Conservation (phyloP, 768 basidiomycete genomes). For the Tephrocybe sp. region DNA sequence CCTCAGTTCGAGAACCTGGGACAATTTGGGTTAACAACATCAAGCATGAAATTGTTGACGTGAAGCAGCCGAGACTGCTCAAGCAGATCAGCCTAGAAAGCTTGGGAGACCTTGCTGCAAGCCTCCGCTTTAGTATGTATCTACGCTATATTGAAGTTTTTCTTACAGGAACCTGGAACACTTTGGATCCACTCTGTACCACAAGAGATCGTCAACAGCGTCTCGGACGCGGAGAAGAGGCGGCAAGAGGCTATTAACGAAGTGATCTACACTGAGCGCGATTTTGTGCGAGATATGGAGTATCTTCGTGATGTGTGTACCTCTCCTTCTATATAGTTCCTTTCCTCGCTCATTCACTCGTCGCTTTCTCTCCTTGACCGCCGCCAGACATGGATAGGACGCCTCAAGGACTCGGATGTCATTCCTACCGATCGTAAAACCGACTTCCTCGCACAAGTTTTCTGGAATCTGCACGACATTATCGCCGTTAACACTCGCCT, state of each 20-base stretch:
- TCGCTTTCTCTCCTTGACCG: background rate
- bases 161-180: constrained; percentile 53
- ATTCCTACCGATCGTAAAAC: constrained; percentile 75
- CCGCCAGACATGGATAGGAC: constrained; percentile 82
- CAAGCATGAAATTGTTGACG: too few species aligned
- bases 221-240: constrained; percentile 91
- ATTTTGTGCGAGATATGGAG: constrained; percentile 98
- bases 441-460: constrained; percentile 91
- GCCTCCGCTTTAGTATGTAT: constrained; percentile 22
- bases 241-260: constrained; percentile 99
- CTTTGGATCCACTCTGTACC: constrained; percentile 98
- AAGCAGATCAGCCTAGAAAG: constrained; percentile 83
- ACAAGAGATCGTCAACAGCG: constrained; percentile 89
- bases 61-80: constrained; percentile 90
- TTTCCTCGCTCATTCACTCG: constrained; percentile 5
- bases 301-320: constrained; percentile 87
- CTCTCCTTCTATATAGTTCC: background rate
- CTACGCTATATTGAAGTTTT: constrained; percentile 4
- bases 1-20: too few species aligned
- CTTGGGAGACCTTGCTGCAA: constrained; percentile 74
- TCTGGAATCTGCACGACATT: constrained; percentile 97
- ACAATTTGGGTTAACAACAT: too few species aligned
- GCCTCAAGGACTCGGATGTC: constrained; percentile 71
- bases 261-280: constrained; percentile 90
- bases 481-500: constrained; percentile 87